These are phyloP conservation scores for Metschnikowia similis DNA, from an alignment of 805 yeast species.

Conservation along the genomic window DNA sequence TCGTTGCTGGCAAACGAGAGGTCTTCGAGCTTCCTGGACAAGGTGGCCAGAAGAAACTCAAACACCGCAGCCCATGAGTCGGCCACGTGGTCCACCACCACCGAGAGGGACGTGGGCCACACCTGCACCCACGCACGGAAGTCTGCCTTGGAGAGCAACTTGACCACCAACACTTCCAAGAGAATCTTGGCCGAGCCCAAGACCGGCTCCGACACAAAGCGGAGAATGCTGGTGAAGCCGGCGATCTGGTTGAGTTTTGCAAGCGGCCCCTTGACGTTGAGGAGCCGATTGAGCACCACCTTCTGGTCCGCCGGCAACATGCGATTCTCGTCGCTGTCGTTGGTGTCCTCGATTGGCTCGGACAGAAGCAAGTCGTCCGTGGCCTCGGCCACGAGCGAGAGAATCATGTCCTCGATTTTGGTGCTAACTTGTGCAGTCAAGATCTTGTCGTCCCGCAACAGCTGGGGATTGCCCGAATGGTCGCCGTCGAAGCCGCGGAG, in stretches of 20 bases:
- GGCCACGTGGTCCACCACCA: constrained; percentile 10
- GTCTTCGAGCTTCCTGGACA: constrained; percentile 35
- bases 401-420: constrained; percentile 22
- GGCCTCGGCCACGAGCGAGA: constrained; percentile 13
- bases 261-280: constrained; percentile 16
- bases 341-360: constrained; percentile 9
- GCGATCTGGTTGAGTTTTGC: constrained; percentile 25
- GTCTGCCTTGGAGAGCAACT: constrained; percentile 21
- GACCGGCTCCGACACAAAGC: constrained; percentile 17
- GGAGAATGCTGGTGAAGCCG: constrained; percentile 21
- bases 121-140: constrained; percentile 16
- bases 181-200: constrained; percentile 11
- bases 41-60: constrained; percentile 23
- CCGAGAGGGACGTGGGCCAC: constrained; percentile 21
- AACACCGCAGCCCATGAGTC: constrained; percentile 18
- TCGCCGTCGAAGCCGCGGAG: constrained; percentile 9
- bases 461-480: neutral
- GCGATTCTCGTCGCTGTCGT: constrained; percentile 11
- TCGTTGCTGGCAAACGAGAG: constrained; percentile 22
- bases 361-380: constrained; percentile 4
- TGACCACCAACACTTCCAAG: constrained; percentile 16
- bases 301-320: constrained; percentile 17
- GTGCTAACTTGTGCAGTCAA: constrained; percentile 22
- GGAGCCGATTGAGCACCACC: constrained; percentile 12
- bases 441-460: constrained; percentile 7